phyloP scores from a whole-genome alignment of 2,329 filamentous ascomycete genomes.

The Coccinonectria pachysandricola region DNA sequence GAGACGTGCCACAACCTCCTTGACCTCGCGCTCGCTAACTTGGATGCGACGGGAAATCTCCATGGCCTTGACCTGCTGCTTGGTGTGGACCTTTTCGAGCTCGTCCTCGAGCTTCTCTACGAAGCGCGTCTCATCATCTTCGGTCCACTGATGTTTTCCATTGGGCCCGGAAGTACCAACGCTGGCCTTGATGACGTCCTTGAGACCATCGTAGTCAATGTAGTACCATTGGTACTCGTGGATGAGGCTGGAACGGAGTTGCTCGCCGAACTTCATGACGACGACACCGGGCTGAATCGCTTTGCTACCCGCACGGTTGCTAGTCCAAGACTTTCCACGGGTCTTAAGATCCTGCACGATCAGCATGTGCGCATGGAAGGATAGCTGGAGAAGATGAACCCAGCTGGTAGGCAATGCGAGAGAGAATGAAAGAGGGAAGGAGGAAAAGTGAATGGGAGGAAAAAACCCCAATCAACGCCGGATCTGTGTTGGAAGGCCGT shows the following conservation, averaged over 20 bases:
- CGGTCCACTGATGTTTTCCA: conserved; percentile 60
- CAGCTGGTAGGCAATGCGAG: background rate
- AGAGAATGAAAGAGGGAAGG: background rate
- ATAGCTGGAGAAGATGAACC: conserved; percentile 5
- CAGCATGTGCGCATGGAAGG: conserved; percentile 32
- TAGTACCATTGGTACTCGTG: conserved; percentile 98
- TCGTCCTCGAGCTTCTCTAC: conserved; percentile 80
- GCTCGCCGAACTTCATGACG: conserved; percentile 84
- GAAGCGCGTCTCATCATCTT: conserved; percentile 85
- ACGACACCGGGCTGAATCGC: conserved; percentile 39
- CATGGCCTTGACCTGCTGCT: conserved; percentile 93
- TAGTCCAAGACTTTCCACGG: conserved; percentile 31
- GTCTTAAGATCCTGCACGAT: conserved; percentile 42
- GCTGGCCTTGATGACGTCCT: conserved; percentile 70
- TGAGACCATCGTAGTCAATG: conserved; percentile 93
- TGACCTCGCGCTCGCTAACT: conserved; percentile 79
- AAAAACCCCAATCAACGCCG: too few relatives aligned
- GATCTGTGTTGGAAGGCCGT: too few relatives aligned
- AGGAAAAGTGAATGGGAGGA: too few relatives aligned
- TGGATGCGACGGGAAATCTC: conserved; percentile 90
- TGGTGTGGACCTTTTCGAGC: conserved; percentile 94
- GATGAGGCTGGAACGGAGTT: conserved; percentile 90
- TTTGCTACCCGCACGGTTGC: conserved; percentile 21
- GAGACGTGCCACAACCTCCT: conserved; percentile 69
- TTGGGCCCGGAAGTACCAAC: conserved; percentile 39